A percentile compares a stretch with the other conserved stretches of the same genome.
These are phyloP conservation scores for Amanita exitialis DNA, from an alignment of 768 basidiomycete species.

Conservation along the genomic window DNA sequence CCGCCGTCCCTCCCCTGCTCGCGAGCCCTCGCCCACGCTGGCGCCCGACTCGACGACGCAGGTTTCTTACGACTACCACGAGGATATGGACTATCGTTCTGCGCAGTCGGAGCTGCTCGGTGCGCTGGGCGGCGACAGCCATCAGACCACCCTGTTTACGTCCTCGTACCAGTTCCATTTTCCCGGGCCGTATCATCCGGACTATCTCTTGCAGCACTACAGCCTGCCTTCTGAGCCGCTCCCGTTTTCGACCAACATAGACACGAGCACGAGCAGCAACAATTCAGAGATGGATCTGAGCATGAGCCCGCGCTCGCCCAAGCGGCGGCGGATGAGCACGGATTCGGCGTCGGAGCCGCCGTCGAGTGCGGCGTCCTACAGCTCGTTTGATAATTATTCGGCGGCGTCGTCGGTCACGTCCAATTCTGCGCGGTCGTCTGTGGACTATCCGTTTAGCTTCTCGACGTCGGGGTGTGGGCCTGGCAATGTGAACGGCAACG, in stretches of 20 bases:
- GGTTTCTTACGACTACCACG: constrained; percentile 37
- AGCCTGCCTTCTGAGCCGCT: constrained; percentile 37
- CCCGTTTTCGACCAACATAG: constrained; percentile 30
- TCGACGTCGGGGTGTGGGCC: constrained; percentile 21
- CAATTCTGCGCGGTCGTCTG: constrained; percentile 48
- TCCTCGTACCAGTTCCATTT: constrained; percentile 33
- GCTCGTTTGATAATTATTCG: constrained; percentile 55
- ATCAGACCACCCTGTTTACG: constrained; percentile 16
- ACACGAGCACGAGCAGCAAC: constrained; percentile 17
- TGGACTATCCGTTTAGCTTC: constrained; percentile 57
- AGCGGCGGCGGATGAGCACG: constrained; percentile 67
- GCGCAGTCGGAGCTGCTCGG: constrained; percentile 43
- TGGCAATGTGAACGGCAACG: constrained; percentile 7
- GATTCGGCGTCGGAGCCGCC: constrained; percentile 41
- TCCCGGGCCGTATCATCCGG: constrained; percentile 71
- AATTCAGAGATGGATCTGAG: constrained; percentile 30
- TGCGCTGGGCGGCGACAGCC: constrained; percentile 27
- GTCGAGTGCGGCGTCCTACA: constrained; percentile 55
- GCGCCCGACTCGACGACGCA: constrained; percentile 64
- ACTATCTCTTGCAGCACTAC: constrained; percentile 51
- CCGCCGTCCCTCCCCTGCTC: constrained; percentile 60
- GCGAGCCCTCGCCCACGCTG: constrained; percentile 53
- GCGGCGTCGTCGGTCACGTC: constrained; percentile 45
- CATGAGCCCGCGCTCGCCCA: constrained; percentile 41
- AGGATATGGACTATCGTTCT: constrained; percentile 31